These are phyloP conservation scores for Fusarium aywerte DNA, from an alignment of 2,329 filamentous ascomycete genomes.

Conservation along the genomic window DNA sequence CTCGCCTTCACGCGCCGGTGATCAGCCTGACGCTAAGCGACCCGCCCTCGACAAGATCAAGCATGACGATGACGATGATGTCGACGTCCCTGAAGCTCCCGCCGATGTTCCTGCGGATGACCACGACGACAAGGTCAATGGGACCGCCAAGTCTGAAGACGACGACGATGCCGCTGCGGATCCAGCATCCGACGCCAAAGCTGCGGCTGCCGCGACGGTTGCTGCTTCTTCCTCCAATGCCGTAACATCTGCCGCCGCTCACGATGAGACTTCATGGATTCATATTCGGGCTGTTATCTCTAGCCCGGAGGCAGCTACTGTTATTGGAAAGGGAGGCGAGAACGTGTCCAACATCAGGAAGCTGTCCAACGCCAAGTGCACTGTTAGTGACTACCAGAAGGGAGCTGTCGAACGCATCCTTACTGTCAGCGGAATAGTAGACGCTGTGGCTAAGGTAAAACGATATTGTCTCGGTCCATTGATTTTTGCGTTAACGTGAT, in stretches of 20 bases:
- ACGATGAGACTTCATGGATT: constrained; percentile 96
- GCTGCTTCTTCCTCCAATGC: constrained; percentile 51
- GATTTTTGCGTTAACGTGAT: constrained; percentile 44
- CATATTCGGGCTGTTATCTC: constrained; percentile 97
- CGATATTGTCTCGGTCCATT: not conserved
- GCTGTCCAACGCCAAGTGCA: constrained; percentile 96
- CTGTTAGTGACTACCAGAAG: constrained; percentile 97
- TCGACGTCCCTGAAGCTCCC: constrained; percentile 55
- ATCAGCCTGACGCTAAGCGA: constrained; percentile 97
- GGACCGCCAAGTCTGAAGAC: constrained; percentile 54
- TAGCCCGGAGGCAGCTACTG: constrained; percentile 95
- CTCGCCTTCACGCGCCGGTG: constrained; percentile 88
- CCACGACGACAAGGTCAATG: constrained; percentile 62
- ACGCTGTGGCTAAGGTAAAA: constrained; percentile 92
- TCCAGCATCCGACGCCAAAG: constrained; percentile 54
- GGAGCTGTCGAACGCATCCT: constrained; percentile 97
- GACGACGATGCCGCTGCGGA: constrained; percentile 43
- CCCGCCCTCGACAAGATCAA: constrained; percentile 94
- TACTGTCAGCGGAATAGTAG: constrained; percentile 95
- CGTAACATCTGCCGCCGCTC: constrained; percentile 64
- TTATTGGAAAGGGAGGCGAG: constrained; percentile 98
- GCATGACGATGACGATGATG: constrained; percentile 69
- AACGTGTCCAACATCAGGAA: constrained; percentile 97
- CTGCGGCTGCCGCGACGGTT: constrained; percentile 53
- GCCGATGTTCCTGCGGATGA: constrained; percentile 55